phyloP scores from a whole-genome alignment of 768 basidiomycete species.

The Crepidotus variabilis region DNA sequence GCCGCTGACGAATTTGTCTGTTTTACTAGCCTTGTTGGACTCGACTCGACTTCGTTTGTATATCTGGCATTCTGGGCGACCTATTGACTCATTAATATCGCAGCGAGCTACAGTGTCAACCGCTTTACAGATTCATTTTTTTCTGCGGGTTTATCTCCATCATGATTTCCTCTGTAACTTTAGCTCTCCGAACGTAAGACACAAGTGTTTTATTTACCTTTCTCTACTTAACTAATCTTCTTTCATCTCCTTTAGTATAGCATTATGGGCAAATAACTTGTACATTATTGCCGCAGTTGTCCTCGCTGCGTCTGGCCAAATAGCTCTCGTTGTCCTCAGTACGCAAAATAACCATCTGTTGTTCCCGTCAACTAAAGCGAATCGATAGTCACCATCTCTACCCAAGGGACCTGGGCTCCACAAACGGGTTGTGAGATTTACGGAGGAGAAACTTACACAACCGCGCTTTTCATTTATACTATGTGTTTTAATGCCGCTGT shows the following conservation, averaged over 20 bases:
- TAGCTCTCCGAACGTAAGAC: conserved; percentile 50
- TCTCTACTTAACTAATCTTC: background rate
- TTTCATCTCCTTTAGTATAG: background rate
- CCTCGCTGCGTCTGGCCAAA: conserved; percentile 60
- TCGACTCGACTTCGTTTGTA: conserved; percentile 42
- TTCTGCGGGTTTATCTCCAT: conserved; percentile 31
- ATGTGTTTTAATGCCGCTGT: conserved; percentile 70
- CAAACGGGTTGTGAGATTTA: conserved; percentile 59
- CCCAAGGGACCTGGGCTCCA: conserved; percentile 50
- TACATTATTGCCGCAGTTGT: conserved; percentile 46
- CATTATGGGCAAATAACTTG: conserved; percentile 31
- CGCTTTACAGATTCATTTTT: conserved; percentile 57
- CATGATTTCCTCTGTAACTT: conserved; percentile 54
- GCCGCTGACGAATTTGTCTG: background rate
- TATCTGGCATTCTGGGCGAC: background rate
- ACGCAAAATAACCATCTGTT: background rate
- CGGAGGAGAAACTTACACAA: conserved; percentile 58
- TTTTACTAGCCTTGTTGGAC: conserved; percentile 36
- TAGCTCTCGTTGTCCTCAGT: conserved; percentile 67
- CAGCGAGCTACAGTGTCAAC: conserved; percentile 56
- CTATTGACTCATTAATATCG: no score
- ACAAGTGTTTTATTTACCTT: conserved; percentile 13
- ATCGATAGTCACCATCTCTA: conserved; percentile 25
- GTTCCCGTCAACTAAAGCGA: background rate
- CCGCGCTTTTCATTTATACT: conserved; percentile 70